A percentile compares a stretch with the other conserved stretches of the same genome.
Evolutionary conservation across 1,139 yeast genomes (phyloP).

Genomic region (Kurtzmaniella quercitrusa): DNA sequence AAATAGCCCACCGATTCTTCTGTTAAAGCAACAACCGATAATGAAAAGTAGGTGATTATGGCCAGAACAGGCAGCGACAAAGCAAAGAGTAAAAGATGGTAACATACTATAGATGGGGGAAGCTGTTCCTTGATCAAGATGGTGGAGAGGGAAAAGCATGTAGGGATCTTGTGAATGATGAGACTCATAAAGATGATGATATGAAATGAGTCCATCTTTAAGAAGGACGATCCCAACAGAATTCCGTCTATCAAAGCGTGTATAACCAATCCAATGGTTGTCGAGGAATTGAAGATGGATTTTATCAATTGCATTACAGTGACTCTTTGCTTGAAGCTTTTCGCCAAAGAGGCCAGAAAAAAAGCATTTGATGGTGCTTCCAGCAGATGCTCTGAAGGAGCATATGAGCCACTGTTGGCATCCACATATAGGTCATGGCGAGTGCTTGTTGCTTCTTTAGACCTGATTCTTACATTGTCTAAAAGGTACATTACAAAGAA

Average conservation of each 20-base stretch:
- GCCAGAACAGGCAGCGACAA: conserved; percentile 53
- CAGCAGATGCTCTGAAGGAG: not conserved
- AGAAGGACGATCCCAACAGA: conserved; percentile 63
- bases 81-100: conserved; percentile 45
- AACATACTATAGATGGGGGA: conserved; percentile 24
- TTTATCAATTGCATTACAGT: not conserved
- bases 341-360: not conserved
- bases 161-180: conserved; percentile 70
- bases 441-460: not conserved
- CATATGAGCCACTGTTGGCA: not conserved
- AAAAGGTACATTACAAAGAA: conserved; percentile 48
- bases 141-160: conserved; percentile 65
- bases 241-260: conserved; percentile 74
- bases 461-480: conserved; percentile 26
- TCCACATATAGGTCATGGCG: not conserved
- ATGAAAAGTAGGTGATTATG: conserved; percentile 37
- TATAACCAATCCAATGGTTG: conserved; percentile 58
- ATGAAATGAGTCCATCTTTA: conserved; percentile 42
- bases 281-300: conserved; percentile 23
- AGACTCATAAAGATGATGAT: conserved; percentile 56
- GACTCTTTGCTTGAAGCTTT: not conserved
- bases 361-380: not conserved
- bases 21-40: conserved; percentile 24
- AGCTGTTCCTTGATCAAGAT: conserved; percentile 43
- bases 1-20: conserved; percentile 47